Evolutionary conservation across 2,329 filamentous ascomycete genomes (phyloP).

Genomic region (Pestalotiopsis sp.): DNA sequence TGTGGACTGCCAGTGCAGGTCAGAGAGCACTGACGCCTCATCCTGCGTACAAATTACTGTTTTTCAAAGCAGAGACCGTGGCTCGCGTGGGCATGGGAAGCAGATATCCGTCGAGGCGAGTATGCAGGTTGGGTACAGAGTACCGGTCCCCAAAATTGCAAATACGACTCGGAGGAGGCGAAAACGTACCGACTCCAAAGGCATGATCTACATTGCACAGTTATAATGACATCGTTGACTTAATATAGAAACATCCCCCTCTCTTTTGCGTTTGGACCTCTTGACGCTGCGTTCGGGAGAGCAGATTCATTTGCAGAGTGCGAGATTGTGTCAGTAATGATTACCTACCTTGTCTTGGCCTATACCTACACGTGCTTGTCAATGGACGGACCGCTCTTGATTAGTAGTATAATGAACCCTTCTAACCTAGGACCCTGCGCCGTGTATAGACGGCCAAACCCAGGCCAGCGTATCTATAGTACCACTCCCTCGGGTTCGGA

Average conservation of each 20-base stretch:
- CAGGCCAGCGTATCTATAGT: not conserved
- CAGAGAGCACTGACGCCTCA: not conserved
- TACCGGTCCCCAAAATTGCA: too few relatives aligned
- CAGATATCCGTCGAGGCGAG: too few relatives aligned
- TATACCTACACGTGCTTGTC: not conserved
- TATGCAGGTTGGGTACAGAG: too few relatives aligned
- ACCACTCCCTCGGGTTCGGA: not conserved
- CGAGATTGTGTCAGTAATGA: not conserved
- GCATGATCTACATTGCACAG: not conserved
- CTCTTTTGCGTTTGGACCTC: too few relatives aligned
- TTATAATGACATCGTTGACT: not conserved
- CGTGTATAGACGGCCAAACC: not conserved
- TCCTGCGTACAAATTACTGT: too few relatives aligned
- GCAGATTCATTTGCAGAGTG: too few relatives aligned
- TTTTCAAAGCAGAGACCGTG: too few relatives aligned
- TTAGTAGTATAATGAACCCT: not conserved
- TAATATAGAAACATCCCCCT: too few relatives aligned
- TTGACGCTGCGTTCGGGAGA: too few relatives aligned
- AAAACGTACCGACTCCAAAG: not conserved
- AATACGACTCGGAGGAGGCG: not conserved
- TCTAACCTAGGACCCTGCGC: not conserved
- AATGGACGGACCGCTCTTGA: not conserved
- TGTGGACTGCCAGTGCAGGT: not conserved
- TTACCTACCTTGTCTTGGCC: not conserved
- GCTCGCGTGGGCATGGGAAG: too few relatives aligned